Percentiles rank a stretch among this genome's conserved stretches.
Conservation (phyloP, 192 early-diverging fungal species). For the Entomortierella parvispora region DNA sequence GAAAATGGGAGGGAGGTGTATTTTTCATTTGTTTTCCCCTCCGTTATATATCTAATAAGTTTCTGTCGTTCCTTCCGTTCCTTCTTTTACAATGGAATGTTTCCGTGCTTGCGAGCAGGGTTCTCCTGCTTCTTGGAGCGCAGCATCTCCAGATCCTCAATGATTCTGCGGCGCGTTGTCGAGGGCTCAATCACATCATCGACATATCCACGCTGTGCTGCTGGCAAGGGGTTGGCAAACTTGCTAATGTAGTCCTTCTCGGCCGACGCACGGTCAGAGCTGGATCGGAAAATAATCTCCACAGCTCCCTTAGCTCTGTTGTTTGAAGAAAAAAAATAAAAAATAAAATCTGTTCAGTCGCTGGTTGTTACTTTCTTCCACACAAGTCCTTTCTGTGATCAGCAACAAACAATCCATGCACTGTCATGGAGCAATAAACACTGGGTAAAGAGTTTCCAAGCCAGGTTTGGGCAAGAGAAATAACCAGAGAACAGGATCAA, state of each 20-base stretch:
- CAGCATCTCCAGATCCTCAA: conserved; percentile 88
- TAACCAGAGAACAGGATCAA: neutral
- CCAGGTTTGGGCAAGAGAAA: no score
- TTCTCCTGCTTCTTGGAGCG: conserved; percentile 78
- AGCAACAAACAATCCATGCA: no score
- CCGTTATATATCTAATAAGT: neutral
- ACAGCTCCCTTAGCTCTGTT: conserved; percentile 89
- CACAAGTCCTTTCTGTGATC: no score
- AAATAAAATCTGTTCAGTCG: neutral
- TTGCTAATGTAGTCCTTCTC: conserved; percentile 90
- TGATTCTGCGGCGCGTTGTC: conserved; percentile 80
- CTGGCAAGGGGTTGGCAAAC: conserved; percentile 95
- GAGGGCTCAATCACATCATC: conserved; percentile 81
- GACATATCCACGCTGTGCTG: conserved; percentile 89
- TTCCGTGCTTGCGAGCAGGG: conserved; percentile 95
- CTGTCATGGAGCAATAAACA: no score
- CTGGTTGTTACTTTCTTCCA: neutral
- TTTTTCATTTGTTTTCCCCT: neutral
- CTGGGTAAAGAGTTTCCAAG: no score
- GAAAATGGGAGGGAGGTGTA: no score
- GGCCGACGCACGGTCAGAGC: conserved; percentile 67
- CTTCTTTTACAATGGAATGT: conserved; percentile 83
- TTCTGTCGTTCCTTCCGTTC: neutral
- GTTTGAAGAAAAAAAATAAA: neutral
- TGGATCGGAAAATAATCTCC: conserved; percentile 92